Conservation (phyloP, 2,329 filamentous ascomycete species). For the Aspergillus pseudotamarii region DNA sequence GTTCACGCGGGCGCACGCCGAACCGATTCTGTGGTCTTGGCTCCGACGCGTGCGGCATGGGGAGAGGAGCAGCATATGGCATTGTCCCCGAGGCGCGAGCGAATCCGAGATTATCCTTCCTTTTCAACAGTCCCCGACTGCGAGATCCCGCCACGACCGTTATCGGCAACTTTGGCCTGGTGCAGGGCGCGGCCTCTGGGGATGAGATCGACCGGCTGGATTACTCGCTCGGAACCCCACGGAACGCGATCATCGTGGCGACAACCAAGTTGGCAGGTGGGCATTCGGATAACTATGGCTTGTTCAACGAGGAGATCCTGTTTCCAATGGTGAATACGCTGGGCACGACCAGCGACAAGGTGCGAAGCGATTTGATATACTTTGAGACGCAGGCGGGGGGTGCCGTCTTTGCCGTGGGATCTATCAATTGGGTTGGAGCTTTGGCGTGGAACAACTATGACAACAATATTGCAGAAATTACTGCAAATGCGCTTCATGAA, state of each 20-base stretch:
- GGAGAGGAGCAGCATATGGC: slow-evolving; percentile 30
- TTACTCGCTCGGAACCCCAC: slow-evolving; percentile 32
- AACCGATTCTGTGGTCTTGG: too few relatives aligned
- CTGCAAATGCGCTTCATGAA: too few relatives aligned
- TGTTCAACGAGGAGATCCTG: slow-evolving; percentile 13
- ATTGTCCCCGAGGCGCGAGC: slow-evolving; percentile 14
- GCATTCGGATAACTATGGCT: slow-evolving; percentile 7
- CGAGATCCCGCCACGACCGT: background rate
- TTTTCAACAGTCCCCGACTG: background rate
- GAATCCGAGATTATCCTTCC: background rate
- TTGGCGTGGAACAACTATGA: slow-evolving; percentile 9
- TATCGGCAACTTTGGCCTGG: slow-evolving; percentile 27
- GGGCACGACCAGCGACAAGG: slow-evolving; percentile 7
- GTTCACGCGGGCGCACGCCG: too few relatives aligned
- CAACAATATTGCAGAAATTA: slow-evolving; percentile 6
- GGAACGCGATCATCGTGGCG: slow-evolving; percentile 27
- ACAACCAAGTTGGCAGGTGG: slow-evolving; percentile 2
- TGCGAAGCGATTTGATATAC: slow-evolving; percentile 8
- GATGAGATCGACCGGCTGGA: slow-evolving; percentile 44
- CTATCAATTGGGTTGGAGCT: slow-evolving; percentile 10
- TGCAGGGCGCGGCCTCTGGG: slow-evolving; percentile 32
- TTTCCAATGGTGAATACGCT: slow-evolving; percentile 13
- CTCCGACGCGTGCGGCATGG: slow-evolving; percentile 7
- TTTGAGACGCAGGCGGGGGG: slow-evolving; percentile 10
- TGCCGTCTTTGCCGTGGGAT: slow-evolving; percentile 10